Evolutionary conservation across 2,329 filamentous ascomycete genomes (phyloP).

Genomic region (Fusarium robinianum): DNA sequence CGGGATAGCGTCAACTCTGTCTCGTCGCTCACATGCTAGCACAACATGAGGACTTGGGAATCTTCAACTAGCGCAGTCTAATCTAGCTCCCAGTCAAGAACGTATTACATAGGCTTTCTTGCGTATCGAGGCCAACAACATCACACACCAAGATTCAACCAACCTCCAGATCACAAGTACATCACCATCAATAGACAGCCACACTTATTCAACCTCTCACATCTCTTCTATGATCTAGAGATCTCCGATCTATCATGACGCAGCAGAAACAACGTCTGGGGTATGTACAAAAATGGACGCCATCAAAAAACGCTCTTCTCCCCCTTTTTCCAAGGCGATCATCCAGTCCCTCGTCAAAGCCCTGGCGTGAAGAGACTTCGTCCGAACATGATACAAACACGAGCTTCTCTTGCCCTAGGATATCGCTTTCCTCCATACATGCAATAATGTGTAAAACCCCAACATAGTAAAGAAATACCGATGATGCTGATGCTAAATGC

Average conservation of each 20-base stretch:
- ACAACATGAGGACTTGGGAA: no score
- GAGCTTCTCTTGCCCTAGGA: no score
- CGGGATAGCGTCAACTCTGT: no score
- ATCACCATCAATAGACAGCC: neutral
- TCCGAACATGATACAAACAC: no score
- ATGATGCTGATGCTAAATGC: slow-evolving; percentile 9
- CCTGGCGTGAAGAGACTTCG: slow-evolving; percentile 14
- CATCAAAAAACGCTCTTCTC: slow-evolving; percentile 3
- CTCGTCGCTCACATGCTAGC: no score
- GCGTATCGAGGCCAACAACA: no score
- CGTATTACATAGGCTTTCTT: no score
- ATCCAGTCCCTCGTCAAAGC: slow-evolving; percentile 2
- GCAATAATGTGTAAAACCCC: no score
- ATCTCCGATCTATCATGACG: slow-evolving; percentile 32
- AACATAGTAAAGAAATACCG: no score
- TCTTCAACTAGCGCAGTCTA: no score
- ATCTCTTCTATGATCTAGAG: slow-evolving; percentile 21
- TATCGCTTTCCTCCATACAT: no score
- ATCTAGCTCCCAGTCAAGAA: no score
- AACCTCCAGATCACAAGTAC: neutral
- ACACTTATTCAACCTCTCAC: neutral
- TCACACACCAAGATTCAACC: neutral
- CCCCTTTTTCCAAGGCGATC: slow-evolving; percentile 6
- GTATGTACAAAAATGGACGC: slow-evolving; percentile 15
- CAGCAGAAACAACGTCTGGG: slow-evolving; percentile 15